phyloP scores from a whole-genome alignment of 495 filamentous ascomycete species.

The Xylaria longipes region DNA sequence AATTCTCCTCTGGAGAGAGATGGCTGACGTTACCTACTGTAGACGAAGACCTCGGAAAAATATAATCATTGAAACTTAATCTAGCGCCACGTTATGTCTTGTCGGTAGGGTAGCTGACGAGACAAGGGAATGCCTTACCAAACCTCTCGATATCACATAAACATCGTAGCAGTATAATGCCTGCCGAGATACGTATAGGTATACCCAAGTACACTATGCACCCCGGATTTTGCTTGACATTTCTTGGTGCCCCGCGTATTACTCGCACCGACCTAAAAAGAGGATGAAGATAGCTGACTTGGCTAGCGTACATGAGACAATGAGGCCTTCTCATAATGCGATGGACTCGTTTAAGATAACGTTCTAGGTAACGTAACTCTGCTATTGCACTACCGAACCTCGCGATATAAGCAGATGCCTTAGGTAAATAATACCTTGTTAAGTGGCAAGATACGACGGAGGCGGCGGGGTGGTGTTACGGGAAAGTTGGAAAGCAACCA shows the following conservation, averaged over 20 bases:
- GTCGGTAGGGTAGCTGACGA: not conserved
- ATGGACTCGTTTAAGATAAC: not conserved
- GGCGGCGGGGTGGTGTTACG: not conserved
- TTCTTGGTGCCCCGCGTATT: not conserved
- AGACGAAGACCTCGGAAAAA: not conserved
- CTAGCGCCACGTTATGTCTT: not conserved
- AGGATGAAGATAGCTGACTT: not conserved
- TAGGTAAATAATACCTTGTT: not conserved
- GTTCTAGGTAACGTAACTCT: not conserved
- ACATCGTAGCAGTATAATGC: not conserved
- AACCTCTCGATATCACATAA: not conserved
- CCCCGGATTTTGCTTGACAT: conserved; percentile 3
- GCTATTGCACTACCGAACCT: not conserved
- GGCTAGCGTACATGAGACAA: not conserved
- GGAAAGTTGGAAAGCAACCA: not conserved
- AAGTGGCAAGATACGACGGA: conserved; percentile 1
- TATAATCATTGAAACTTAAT: not conserved
- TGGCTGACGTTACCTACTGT: too few species aligned
- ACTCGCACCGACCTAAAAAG: not conserved
- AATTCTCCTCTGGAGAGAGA: not conserved
- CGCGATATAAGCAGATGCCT: not conserved
- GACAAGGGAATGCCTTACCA: not conserved
- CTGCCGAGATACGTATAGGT: not conserved
- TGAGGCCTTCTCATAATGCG: not conserved
- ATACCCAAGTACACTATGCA: not conserved